Conservation (phyloP, 2,329 filamentous ascomycete species). For the Drechslerella coelobrocha region DNA sequence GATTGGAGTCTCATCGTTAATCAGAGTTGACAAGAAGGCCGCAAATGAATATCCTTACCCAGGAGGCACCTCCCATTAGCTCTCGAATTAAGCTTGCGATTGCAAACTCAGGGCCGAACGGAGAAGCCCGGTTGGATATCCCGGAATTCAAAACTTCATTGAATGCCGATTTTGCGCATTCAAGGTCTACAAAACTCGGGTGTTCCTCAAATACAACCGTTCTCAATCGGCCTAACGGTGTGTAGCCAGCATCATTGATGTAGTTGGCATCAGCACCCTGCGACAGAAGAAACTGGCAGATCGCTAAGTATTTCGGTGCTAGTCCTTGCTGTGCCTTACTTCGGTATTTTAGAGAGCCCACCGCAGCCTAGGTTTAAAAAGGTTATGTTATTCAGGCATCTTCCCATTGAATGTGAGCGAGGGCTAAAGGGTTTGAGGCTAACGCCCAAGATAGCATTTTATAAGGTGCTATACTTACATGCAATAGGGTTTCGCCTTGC, state of each 20-base stretch:
- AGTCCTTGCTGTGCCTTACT: not conserved
- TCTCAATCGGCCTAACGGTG: conserved; percentile 8
- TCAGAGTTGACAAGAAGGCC: not conserved
- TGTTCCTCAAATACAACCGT: not conserved
- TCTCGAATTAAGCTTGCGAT: conserved; percentile 7
- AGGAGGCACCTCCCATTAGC: conserved; percentile 2
- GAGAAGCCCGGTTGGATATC: conserved; percentile 14
- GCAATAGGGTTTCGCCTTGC: conserved; percentile 23
- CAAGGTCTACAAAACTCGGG: not conserved
- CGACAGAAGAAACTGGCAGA: conserved; percentile 26
- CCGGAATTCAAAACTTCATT: conserved; percentile 13
- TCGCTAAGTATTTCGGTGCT: not conserved
- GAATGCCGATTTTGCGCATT: conserved; percentile 13
- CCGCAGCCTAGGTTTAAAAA: not conserved
- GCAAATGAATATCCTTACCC: conserved; percentile 10
- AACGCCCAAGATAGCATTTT: not conserved
- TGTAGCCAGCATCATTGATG: conserved; percentile 10
- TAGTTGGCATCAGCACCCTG: conserved; percentile 32
- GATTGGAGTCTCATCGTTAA: not conserved
- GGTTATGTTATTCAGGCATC: too few species aligned
- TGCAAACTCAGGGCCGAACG: conserved; percentile 19
- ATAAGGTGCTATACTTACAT: conserved; percentile 16
- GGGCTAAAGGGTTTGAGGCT: too few species aligned
- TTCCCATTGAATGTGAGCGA: too few species aligned
- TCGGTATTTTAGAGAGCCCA: not conserved